These are phyloP conservation scores for Ocimum tenuiflorum DNA, from an alignment of 257 asterid genomes.

Conservation along the genomic window DNA sequence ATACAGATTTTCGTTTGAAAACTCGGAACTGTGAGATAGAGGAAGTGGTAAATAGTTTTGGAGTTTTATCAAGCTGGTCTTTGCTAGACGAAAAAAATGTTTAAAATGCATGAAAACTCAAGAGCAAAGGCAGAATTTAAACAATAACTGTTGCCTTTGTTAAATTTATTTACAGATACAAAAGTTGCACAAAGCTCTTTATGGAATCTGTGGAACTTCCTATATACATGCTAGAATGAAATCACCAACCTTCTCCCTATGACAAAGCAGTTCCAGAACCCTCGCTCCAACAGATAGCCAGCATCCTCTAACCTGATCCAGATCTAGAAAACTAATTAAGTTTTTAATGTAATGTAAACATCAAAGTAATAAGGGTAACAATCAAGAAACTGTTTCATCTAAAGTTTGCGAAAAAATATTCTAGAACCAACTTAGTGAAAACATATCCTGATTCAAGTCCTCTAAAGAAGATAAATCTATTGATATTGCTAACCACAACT, in stretches of 20 bases:
- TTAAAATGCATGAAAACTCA: neutral
- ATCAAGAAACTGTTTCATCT: no score
- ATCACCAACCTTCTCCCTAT: conserved; percentile 61
- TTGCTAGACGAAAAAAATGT: neutral
- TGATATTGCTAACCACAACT: no score
- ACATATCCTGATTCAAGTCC: no score
- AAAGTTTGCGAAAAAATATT: no score
- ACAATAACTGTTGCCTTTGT: neutral
- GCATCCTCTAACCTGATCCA: conserved; percentile 74
- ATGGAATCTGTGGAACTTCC: neutral
- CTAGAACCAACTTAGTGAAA: no score
- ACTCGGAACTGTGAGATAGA: neutral
- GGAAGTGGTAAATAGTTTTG: neutral
- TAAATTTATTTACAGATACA: neutral
- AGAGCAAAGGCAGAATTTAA: neutral
- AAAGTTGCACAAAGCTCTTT: neutral
- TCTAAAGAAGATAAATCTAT: no score
- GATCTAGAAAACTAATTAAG: no score
- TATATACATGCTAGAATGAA: neutral
- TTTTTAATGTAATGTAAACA: no score
- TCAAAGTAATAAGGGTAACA: no score
- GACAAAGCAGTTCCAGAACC: conserved; percentile 78
- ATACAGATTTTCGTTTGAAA: no score
- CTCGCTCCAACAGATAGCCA: conserved; percentile 75
- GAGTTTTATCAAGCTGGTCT: neutral